Conservation (phyloP, 148 eudicot species). For the Simmondsia chinensis region DNA sequence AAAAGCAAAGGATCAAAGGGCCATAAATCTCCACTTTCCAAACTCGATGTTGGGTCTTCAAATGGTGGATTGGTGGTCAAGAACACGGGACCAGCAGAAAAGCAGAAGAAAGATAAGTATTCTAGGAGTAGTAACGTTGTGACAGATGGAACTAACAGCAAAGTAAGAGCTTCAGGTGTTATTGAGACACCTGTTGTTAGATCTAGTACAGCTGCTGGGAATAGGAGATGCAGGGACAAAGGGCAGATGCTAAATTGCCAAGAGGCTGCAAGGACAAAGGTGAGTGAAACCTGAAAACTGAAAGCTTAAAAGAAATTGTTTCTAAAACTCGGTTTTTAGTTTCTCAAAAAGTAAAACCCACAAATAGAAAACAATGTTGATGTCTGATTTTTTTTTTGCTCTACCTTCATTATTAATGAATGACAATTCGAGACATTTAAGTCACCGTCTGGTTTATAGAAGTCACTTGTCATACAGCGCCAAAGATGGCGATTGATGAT, state of each 20-base stretch:
- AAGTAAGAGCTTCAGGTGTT: conserved; percentile 4
- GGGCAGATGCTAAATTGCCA: conserved; percentile 7
- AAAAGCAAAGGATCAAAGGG: conserved; percentile 22
- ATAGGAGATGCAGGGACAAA: background rate
- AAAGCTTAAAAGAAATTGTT: too few relatives aligned
- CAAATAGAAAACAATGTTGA: too few relatives aligned
- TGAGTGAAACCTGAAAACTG: too few relatives aligned
- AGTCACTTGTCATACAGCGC: too few relatives aligned
- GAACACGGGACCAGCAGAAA: conserved; percentile 4
- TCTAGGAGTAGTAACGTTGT: conserved; percentile 18
- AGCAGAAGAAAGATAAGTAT: conserved; percentile 13
- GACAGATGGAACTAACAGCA: conserved; percentile 7
- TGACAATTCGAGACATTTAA: too few relatives aligned
- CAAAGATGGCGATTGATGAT: too few relatives aligned
- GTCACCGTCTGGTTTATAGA: too few relatives aligned
- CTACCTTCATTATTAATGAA: too few relatives aligned
- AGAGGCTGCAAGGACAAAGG: conserved; percentile 32
- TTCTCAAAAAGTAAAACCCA: too few relatives aligned
- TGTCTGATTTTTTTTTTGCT: too few relatives aligned
- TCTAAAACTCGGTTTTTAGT: too few relatives aligned
- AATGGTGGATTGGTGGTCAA: conserved; percentile 14
- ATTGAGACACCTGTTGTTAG: conserved; percentile 15
- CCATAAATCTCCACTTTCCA: conserved; percentile 26
- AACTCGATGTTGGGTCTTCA: conserved; percentile 31
- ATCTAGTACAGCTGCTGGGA: conserved; percentile 1